Conservation (phyloP, 371 early-diverging fungal species). For the Choanephora cucurbitarum region DNA sequence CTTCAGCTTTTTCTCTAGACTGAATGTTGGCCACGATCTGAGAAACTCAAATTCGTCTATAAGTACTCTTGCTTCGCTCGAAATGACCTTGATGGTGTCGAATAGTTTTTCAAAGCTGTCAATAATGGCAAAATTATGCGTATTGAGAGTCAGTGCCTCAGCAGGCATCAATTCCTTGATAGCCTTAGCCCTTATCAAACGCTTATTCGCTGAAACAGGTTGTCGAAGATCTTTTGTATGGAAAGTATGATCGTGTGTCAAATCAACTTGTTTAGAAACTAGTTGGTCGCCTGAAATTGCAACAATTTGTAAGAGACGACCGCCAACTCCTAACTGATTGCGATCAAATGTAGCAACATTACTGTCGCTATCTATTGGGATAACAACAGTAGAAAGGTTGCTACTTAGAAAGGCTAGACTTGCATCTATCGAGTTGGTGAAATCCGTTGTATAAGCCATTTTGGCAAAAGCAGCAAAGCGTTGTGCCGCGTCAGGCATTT, state of each 20-base stretch:
- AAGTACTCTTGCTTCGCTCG: background rate
- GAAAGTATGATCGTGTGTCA: background rate
- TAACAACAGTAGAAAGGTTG: slow-evolving; percentile 16
- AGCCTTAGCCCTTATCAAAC: slow-evolving; percentile 31
- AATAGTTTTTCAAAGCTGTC: slow-evolving; percentile 40
- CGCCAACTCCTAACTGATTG: slow-evolving; percentile 22
- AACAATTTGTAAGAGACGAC: slow-evolving; percentile 33
- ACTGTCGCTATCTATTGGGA: slow-evolving; percentile 13
- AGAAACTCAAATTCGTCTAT: slow-evolving; percentile 25
- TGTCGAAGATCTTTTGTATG: slow-evolving; percentile 25
- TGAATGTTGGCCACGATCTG: slow-evolving; percentile 26
- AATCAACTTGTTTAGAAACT: slow-evolving; percentile 13
- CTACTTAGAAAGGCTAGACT: slow-evolving; percentile 33
- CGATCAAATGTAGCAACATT: slow-evolving; percentile 30
- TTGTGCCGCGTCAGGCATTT: too few relatives aligned
- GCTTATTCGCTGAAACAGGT: slow-evolving; percentile 5
- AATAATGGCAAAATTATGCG: slow-evolving; percentile 43
- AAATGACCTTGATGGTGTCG: slow-evolving; percentile 21
- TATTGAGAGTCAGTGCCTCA: slow-evolving; percentile 18
- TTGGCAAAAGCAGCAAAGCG: too few relatives aligned
- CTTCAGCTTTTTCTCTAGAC: slow-evolving; percentile 24
- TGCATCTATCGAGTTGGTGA: background rate
- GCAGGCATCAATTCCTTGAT: slow-evolving; percentile 15
- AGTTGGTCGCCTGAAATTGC: slow-evolving; percentile 38
- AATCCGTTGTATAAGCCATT: background rate